phyloP scores from a whole-genome alignment of 2,329 filamentous ascomycete species.

The Aspergillus aculeatinus region DNA sequence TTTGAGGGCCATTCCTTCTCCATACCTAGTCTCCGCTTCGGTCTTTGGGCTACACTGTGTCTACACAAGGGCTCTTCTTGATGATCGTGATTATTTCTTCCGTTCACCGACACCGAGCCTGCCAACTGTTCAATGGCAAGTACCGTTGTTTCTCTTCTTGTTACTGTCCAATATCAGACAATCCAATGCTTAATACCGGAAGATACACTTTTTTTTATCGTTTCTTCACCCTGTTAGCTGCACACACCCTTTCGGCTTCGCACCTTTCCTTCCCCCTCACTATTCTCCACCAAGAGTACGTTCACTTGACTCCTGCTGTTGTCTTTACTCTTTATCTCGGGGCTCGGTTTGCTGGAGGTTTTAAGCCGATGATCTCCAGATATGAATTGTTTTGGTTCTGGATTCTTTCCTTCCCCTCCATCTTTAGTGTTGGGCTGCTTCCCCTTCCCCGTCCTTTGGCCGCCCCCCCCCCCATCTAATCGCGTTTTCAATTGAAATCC shows the following conservation, averaged over 20 bases:
- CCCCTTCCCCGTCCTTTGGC: conserved; percentile 7
- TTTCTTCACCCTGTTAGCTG: not conserved
- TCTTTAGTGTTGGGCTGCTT: conserved; percentile 9
- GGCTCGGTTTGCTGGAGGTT: not conserved
- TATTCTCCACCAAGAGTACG: conserved; percentile 1
- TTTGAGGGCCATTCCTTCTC: conserved; percentile 11
- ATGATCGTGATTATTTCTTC: not conserved
- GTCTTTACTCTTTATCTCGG: not conserved
- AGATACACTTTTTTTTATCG: not conserved
- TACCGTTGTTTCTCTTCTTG: not conserved
- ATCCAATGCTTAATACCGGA: not conserved
- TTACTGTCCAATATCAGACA: not conserved
- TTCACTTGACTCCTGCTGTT: not conserved
- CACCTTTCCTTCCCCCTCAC: not conserved
- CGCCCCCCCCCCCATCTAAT: not conserved
- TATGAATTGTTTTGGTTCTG: not conserved
- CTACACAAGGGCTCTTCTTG: conserved; percentile 4
- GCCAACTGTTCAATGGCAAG: not conserved
- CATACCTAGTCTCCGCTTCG: conserved; percentile 11
- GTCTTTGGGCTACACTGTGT: conserved; percentile 5
- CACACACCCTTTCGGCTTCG: not conserved
- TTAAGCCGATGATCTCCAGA: not conserved
- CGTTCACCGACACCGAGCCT: not conserved
- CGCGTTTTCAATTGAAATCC: conserved; percentile 2
- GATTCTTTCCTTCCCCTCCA: not conserved